These are phyloP conservation scores for Hanseniaspora jakobsenii DNA, from an alignment of 805 yeast species.

Conservation along the genomic window DNA sequence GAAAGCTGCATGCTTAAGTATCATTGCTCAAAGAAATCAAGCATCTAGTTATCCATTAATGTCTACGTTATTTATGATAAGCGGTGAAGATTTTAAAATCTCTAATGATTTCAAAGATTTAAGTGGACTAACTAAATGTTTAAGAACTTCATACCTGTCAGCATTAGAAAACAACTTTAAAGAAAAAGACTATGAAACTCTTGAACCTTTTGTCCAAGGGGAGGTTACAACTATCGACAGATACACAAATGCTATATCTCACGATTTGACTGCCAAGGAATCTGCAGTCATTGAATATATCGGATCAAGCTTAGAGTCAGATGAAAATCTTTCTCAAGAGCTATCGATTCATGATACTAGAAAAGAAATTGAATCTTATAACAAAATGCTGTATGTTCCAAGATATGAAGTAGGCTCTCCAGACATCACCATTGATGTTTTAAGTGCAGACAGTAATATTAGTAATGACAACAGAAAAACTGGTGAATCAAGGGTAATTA, in stretches of 20 bases:
- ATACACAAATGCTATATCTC: slow-evolving; percentile 70
- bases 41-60: slow-evolving; percentile 41
- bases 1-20: slow-evolving; percentile 8
- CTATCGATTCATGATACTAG: slow-evolving; percentile 41
- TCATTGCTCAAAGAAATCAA: slow-evolving; percentile 7
- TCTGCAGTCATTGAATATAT: slow-evolving; percentile 63
- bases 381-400: slow-evolving; percentile 8
- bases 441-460: too few relatives aligned
- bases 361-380: slow-evolving; percentile 45
- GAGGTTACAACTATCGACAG: slow-evolving; percentile 53
- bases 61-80: slow-evolving; percentile 44
- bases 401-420: slow-evolving; percentile 4
- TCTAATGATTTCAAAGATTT: slow-evolving; percentile 13
- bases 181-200: slow-evolving; percentile 35
- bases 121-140: slow-evolving; percentile 10
- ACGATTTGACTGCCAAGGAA: slow-evolving; percentile 69
- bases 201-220: slow-evolving; percentile 84
- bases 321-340: slow-evolving; percentile 16
- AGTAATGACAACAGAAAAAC: background rate
- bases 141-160: slow-evolving; percentile 1
- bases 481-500: slow-evolving; percentile 31
- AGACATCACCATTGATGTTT: background rate
- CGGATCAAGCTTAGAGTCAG: slow-evolving; percentile 41
- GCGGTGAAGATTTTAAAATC: slow-evolving; percentile 14
- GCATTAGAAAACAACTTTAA: slow-evolving; percentile 9